Conservation (phyloP, 2,329 filamentous ascomycete species). For the Tolypocladium endophyticum region DNA sequence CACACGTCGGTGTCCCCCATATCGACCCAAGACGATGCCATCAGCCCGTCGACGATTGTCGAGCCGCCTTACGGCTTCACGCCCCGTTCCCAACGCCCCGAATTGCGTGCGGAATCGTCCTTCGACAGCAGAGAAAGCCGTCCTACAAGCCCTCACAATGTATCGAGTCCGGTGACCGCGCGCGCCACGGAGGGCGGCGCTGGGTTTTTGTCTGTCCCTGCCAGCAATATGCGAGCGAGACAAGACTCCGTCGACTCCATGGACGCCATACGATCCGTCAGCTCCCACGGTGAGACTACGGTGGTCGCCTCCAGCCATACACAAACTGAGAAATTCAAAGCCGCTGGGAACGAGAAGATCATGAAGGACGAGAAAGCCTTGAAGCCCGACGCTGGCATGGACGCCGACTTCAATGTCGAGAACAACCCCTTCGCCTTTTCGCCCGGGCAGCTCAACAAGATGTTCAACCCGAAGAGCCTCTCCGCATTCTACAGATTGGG, state of each 20-base stretch:
- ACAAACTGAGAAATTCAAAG: constrained; percentile 28
- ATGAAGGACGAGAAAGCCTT: constrained; percentile 59
- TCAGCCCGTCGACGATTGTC: constrained; percentile 27
- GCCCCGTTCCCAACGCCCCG: constrained; percentile 18
- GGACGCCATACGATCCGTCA: constrained; percentile 47
- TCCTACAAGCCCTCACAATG: constrained; percentile 63
- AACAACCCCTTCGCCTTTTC: constrained; percentile 81
- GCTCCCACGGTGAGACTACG: constrained; percentile 53
- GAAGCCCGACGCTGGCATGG: constrained; percentile 64
- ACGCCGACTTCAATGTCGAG: constrained; percentile 63
- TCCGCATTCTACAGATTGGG: constrained; percentile 73
- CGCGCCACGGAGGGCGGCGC: constrained; percentile 31
- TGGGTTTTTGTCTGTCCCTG: constrained; percentile 56
- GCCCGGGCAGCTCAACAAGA: constrained; percentile 73
- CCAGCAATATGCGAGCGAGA: constrained; percentile 42
- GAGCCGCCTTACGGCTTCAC: constrained; percentile 19
- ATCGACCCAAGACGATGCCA: constrained; percentile 25
- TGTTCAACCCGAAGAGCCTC: constrained; percentile 82
- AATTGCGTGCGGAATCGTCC: constrained; percentile 44
- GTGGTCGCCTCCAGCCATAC: constrained; percentile 36
- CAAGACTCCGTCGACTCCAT: constrained; percentile 63
- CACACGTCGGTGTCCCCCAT: constrained; percentile 19
- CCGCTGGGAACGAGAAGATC: constrained; percentile 40
- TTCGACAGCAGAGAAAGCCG: constrained; percentile 58
- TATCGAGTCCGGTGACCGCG: constrained; percentile 47